Conservation (phyloP, 495 filamentous ascomycete species). For the Amniculicola lignicola region DNA sequence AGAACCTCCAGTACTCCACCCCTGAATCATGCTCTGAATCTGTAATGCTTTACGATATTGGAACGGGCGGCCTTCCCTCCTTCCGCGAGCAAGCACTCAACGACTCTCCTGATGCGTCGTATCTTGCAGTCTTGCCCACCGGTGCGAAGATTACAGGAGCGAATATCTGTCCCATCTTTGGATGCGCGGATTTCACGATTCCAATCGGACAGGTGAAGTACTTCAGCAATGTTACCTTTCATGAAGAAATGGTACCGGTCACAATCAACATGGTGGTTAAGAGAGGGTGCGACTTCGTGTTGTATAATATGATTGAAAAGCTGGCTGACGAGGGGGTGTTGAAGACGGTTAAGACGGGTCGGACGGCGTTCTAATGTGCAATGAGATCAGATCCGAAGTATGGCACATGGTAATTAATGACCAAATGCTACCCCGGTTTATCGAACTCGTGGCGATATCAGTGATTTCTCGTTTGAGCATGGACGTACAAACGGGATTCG, state of each 20-base stretch:
- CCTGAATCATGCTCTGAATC: slow-evolving; percentile 43
- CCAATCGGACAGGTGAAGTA: slow-evolving; percentile 48
- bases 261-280: slow-evolving; percentile 44
- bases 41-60: slow-evolving; percentile 45
- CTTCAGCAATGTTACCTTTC: slow-evolving; percentile 39
- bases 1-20: slow-evolving; percentile 38
- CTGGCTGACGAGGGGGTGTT: slow-evolving; percentile 45
- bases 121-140: slow-evolving; percentile 38
- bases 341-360: slow-evolving; percentile 42
- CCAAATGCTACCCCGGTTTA: no score
- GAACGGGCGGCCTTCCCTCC: slow-evolving; percentile 44
- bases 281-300: slow-evolving; percentile 47
- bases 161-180: slow-evolving; percentile 43
- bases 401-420: no score
- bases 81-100: slow-evolving; percentile 41
- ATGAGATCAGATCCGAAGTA: no score
- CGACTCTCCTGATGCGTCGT: slow-evolving; percentile 34
- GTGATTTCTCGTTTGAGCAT: no score
- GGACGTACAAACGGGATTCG: no score
- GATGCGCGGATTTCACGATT: slow-evolving; percentile 43
- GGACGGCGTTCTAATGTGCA: slow-evolving; percentile 40
- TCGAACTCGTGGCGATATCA: no score
- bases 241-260: slow-evolving; percentile 45
- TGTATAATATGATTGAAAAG: slow-evolving; percentile 47
- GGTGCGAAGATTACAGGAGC: slow-evolving; percentile 37